A percentile compares a stretch with the other conserved stretches of the same genome.
phyloP scores from a whole-genome alignment of 768 basidiomycete species.

The Cytidiella melzeri region DNA sequence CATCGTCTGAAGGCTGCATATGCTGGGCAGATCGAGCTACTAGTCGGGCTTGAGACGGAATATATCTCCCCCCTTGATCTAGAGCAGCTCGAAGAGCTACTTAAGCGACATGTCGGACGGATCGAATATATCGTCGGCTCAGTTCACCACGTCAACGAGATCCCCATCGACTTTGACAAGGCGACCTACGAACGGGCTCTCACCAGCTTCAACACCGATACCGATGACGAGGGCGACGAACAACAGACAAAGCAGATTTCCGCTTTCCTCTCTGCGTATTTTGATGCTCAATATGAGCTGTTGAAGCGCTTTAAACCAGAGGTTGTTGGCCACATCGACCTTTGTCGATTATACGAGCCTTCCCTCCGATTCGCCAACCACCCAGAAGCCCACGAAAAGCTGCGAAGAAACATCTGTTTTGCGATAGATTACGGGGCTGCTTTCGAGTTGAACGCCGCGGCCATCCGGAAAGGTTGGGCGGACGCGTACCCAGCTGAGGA shows the following conservation, averaged over 20 bases:
- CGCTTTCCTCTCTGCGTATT: conserved; percentile 60
- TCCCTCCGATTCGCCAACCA: conserved; percentile 46
- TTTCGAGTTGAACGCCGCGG: conserved; percentile 91
- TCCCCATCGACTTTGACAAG: conserved; percentile 91
- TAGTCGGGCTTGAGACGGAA: conserved; percentile 93
- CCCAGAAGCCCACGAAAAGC: conserved; percentile 52
- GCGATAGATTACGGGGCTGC: conserved; percentile 81
- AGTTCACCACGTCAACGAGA: conserved; percentile 81
- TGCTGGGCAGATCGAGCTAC: conserved; percentile 58
- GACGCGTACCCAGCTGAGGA: conserved; percentile 80
- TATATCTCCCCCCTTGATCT: conserved; percentile 70
- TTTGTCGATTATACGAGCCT: conserved; percentile 84
- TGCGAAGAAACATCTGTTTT: conserved; percentile 68
- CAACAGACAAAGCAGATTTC: conserved; percentile 26
- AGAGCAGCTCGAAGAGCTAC: conserved; percentile 44
- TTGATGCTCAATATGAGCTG: conserved; percentile 79
- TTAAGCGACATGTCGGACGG: conserved; percentile 38
- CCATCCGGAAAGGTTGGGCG: conserved; percentile 87
- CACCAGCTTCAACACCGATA: conserved; percentile 23
- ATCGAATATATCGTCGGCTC: conserved; percentile 92
- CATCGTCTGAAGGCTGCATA: conserved; percentile 65
- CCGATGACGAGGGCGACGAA: conserved; percentile 17
- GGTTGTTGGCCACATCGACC: conserved; percentile 89
- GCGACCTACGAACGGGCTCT: conserved; percentile 62
- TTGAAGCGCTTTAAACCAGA: conserved; percentile 72